phyloP scores from a whole-genome alignment of 2,329 filamentous ascomycete species.

The Acephala macrosclerotiorum region DNA sequence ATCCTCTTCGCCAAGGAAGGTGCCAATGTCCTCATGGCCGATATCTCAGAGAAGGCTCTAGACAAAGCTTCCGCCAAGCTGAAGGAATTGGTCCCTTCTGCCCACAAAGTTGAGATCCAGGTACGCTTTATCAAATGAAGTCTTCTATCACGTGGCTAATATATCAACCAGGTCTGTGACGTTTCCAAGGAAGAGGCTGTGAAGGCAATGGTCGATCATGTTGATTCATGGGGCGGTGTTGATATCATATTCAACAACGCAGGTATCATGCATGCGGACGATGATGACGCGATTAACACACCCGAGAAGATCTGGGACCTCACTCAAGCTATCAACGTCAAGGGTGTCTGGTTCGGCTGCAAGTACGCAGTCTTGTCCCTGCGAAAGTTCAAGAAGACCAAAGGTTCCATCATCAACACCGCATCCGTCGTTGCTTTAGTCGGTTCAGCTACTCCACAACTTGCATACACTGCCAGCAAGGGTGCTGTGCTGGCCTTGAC shows the following conservation, averaged over 20 bases:
- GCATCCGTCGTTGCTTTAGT: constrained; percentile 77
- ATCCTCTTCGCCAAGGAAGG: constrained; percentile 77
- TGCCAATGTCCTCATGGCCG: constrained; percentile 73
- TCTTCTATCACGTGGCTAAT: constrained; percentile 17
- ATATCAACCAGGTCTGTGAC: constrained; percentile 56
- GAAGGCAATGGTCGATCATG: constrained; percentile 63
- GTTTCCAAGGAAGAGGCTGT: constrained; percentile 75
- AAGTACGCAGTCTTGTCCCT: constrained; percentile 76
- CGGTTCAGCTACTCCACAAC: constrained; percentile 73
- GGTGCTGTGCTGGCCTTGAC: constrained; percentile 79
- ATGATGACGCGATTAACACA: constrained; percentile 70
- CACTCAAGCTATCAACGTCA: constrained; percentile 79
- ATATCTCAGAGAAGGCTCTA: constrained; percentile 71
- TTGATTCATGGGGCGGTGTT: constrained; percentile 74
- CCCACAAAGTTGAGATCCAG: constrained; percentile 56
- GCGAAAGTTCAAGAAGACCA: constrained; percentile 70
- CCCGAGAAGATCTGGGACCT: constrained; percentile 80
- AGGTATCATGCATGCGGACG: constrained; percentile 77
- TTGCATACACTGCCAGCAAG: constrained; percentile 80
- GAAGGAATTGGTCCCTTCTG: constrained; percentile 61
- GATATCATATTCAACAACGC: constrained; percentile 85
- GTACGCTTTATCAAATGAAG: constrained; percentile 23
- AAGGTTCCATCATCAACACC: constrained; percentile 76
- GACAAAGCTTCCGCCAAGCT: constrained; percentile 67
- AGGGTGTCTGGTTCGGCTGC: constrained; percentile 79